A percentile compares a stretch with the other conserved stretches of the same genome.
These are phyloP conservation scores for Neofusicoccum ribis DNA, from an alignment of 2,329 filamentous ascomycete species.

Conservation along the genomic window DNA sequence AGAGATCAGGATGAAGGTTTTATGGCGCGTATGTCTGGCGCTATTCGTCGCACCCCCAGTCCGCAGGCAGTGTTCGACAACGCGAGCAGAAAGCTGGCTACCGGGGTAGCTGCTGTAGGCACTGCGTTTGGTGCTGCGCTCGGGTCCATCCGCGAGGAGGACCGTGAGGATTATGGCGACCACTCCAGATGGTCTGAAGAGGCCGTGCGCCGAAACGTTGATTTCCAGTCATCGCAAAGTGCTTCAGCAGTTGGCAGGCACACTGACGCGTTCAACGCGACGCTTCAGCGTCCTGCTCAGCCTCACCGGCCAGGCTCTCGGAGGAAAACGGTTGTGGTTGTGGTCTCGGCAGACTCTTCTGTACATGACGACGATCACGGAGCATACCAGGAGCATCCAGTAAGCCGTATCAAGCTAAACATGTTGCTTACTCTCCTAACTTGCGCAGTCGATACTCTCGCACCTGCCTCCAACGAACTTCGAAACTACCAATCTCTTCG, in stretches of 20 bases:
- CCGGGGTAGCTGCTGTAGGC: slow-evolving; percentile 79
- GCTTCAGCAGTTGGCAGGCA: slow-evolving; percentile 34
- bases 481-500: slow-evolving; percentile 73
- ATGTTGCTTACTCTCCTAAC: slow-evolving; percentile 26
- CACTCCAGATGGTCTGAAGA: slow-evolving; percentile 93
- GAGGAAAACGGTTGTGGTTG: slow-evolving; percentile 77
- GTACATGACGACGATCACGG: slow-evolving; percentile 10
- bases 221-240: slow-evolving; percentile 38
- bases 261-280: slow-evolving; percentile 33
- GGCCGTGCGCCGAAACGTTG: slow-evolving; percentile 61
- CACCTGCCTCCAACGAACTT: slow-evolving; percentile 80
- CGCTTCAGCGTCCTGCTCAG: slow-evolving; percentile 23
- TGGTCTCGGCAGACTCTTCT: slow-evolving; percentile 76
- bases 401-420: slow-evolving; percentile 51
- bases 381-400: slow-evolving; percentile 46
- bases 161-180: slow-evolving; percentile 76
- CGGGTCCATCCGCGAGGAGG: slow-evolving; percentile 80
- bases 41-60: slow-evolving; percentile 77
- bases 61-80: slow-evolving; percentile 86
- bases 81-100: slow-evolving; percentile 77
- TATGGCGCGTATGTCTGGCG: slow-evolving; percentile 76
- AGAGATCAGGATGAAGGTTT: slow-evolving; percentile 53
- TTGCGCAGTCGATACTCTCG: slow-evolving; percentile 66
- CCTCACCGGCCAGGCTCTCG: slow-evolving; percentile 20
- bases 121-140: slow-evolving; percentile 80